These are phyloP conservation scores for Solanum pimpinellifolium DNA, from an alignment of 257 asterid genomes.

Conservation along the genomic window DNA sequence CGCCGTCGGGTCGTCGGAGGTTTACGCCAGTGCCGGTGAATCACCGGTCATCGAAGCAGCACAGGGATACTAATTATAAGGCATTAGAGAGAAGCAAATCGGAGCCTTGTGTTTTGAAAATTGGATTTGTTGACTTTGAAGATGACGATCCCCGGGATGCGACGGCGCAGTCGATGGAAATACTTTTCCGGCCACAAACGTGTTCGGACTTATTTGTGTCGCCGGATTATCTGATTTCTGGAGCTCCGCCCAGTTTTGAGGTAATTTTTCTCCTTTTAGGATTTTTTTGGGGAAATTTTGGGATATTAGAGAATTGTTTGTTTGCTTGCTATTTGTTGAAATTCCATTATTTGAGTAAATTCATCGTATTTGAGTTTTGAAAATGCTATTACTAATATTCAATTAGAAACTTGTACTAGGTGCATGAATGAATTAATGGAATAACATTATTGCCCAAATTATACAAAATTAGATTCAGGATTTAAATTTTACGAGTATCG, in stretches of 20 bases:
- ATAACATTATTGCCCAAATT: neutral
- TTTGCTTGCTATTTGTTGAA: neutral
- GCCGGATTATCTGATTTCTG: conserved; percentile 12
- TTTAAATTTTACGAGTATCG: neutral
- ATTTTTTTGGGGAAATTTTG: neutral
- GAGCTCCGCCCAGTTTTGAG: conserved; percentile 15
- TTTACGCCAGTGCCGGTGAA: neutral
- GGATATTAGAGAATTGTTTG: neutral
- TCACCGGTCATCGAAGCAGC: conserved; percentile 3
- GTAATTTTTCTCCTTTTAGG: neutral
- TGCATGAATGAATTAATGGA: neutral
- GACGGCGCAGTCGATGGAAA: conserved; percentile 13
- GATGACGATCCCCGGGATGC: neutral
- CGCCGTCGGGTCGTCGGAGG: conserved; percentile 2
- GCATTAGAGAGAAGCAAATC: conserved; percentile 29
- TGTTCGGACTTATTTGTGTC: conserved; percentile 28
- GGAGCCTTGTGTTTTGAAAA: conserved; percentile 24
- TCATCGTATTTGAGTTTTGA: neutral
- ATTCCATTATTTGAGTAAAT: neutral
- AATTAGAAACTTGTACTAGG: neutral
- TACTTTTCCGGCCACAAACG: conserved; percentile 35
- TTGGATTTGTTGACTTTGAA: neutral
- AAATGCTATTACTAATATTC: neutral
- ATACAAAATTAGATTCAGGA: neutral
- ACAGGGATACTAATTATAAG: neutral